These are phyloP conservation scores for Tillandsia fasciculata DNA, from an alignment of 176 grass and related monocot genomes.

Conservation along the genomic window DNA sequence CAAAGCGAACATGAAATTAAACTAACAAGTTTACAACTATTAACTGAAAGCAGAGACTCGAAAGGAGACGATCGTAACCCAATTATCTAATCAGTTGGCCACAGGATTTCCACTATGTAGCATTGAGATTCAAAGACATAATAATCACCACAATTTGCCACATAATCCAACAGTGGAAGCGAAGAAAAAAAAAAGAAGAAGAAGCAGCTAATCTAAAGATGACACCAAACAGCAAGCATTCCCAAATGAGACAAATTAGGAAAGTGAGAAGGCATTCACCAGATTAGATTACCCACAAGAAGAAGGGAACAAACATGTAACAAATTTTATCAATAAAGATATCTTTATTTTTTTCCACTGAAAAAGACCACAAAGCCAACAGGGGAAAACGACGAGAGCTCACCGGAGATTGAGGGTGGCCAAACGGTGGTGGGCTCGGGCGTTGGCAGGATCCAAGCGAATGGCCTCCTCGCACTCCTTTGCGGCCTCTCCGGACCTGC, in stretches of 20 bases:
- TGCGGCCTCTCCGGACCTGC: conserved; percentile 36
- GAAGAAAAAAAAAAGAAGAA: too few relatives aligned
- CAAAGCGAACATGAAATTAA: not conserved
- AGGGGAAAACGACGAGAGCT: not conserved
- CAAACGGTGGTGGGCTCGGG: conserved; percentile 38
- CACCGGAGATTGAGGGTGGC: conserved; percentile 45
- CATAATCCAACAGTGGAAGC: too few relatives aligned
- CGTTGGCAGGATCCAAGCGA: conserved; percentile 41
- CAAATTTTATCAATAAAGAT: not conserved
- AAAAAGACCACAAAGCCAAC: not conserved
- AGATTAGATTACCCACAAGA: not conserved
- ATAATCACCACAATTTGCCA: too few relatives aligned
- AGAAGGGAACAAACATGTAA: not conserved
- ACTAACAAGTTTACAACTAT: not conserved
- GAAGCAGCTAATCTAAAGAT: too few relatives aligned
- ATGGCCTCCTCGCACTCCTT: conserved; percentile 53
- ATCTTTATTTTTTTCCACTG: not conserved
- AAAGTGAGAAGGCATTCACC: not conserved
- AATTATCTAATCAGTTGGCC: too few relatives aligned
- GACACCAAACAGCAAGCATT: too few relatives aligned
- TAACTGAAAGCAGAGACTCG: too few relatives aligned
- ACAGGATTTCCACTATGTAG: too few relatives aligned
- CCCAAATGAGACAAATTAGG: not conserved
- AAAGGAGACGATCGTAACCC: too few relatives aligned
- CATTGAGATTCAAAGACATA: too few relatives aligned